Evolutionary conservation across 768 basidiomycete species (phyloP).

Genomic region (Cystofilobasidium bisporidii): DNA sequence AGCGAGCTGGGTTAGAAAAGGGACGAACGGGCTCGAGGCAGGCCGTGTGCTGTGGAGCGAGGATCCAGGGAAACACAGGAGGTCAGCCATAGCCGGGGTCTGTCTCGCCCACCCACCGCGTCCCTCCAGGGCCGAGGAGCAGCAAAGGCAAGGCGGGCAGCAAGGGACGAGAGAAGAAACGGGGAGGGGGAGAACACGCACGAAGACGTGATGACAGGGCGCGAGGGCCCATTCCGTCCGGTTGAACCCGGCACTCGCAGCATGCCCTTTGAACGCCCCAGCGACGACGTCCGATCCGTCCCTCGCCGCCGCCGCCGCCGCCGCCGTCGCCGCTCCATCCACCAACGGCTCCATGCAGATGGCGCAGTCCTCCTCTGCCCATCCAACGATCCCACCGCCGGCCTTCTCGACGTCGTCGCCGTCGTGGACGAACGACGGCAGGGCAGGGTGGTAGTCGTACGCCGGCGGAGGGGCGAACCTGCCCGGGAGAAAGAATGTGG

Average conservation of each 20-base stretch:
- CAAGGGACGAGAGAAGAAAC: no score
- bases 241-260: no score
- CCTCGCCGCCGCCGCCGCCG: background rate
- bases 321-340: background rate
- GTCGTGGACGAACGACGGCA: background rate
- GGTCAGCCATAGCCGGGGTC: background rate
- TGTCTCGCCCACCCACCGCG: no score
- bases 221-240: slow-evolving; percentile 12
- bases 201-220: slow-evolving; percentile 25
- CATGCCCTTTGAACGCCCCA: no score
- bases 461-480: slow-evolving; percentile 24
- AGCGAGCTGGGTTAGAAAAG: no score
- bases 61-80: background rate
- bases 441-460: slow-evolving; percentile 20
- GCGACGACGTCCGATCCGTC: no score
- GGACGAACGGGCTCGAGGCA: slow-evolving; percentile 10
- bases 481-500: slow-evolving; percentile 12
- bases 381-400: background rate
- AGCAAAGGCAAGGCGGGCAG: no score
- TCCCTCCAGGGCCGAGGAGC: no score
- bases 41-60: slow-evolving; percentile 8
- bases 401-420: slow-evolving; percentile 16
- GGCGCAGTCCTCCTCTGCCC: slow-evolving; percentile 17
- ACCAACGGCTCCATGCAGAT: slow-evolving; percentile 27
- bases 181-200: no score